Evolutionary conservation across 225 moss, liverwort and hornwort genomes (phyloP).

Genomic region (Marchantia polymorpha): DNA sequence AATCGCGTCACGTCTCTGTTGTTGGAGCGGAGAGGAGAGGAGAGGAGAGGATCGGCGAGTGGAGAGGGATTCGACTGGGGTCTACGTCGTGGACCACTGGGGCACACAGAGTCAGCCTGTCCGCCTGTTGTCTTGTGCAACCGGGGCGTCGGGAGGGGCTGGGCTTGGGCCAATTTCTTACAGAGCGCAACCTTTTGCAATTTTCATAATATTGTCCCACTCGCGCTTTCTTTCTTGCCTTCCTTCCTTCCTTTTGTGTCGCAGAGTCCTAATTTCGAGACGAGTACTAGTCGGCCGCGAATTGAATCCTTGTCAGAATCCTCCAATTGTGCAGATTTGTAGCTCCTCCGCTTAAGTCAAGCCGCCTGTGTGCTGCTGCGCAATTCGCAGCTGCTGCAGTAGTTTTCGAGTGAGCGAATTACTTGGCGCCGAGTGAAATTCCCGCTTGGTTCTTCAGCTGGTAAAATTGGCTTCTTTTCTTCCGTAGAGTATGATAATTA

Average conservation of each 20-base stretch:
- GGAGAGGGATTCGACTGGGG: neutral
- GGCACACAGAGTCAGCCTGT: neutral
- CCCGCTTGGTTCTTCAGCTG: neutral
- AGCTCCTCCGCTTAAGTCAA: neutral
- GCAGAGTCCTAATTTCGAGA: neutral
- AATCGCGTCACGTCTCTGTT: neutral
- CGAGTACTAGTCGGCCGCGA: neutral
- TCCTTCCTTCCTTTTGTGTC: neutral
- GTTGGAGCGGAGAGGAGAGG: neutral
- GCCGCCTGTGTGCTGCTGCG: neutral
- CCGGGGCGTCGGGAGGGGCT: neutral
- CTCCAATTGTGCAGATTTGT: neutral
- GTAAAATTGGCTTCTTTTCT: neutral
- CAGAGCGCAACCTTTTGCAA: no score
- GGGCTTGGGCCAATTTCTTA: neutral
- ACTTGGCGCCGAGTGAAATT: neutral
- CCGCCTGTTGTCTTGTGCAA: neutral
- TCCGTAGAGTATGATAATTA: neutral
- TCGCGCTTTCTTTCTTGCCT: neutral
- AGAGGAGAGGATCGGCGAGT: no score
- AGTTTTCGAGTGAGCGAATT: neutral
- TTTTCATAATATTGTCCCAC: no score
- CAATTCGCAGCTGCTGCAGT: neutral
- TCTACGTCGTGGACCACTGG: neutral
- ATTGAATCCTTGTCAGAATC: neutral